Conservation (phyloP, 805 yeast genomes). For the Hanseniaspora valbyensis region DNA sequence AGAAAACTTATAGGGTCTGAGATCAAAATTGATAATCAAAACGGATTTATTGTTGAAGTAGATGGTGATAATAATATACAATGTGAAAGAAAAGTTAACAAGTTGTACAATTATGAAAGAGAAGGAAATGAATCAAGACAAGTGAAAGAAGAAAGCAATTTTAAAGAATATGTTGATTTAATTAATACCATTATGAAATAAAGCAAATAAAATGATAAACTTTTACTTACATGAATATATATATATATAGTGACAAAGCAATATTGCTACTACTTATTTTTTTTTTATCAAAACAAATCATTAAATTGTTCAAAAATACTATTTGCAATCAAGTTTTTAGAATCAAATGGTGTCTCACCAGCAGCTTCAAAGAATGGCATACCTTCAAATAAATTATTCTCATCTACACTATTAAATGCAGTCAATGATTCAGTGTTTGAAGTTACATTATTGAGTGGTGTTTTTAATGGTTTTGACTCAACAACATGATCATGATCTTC, state of each 20-base stretch:
- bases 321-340: neutral
- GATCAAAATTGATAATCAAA: slow-evolving; percentile 17
- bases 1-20: slow-evolving; percentile 28
- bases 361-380: slow-evolving; percentile 7
- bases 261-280: no score
- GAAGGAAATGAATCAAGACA: slow-evolving; percentile 29
- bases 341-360: neutral
- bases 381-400: neutral
- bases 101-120: slow-evolving; percentile 30
- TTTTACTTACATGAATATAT: no score
- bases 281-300: neutral
- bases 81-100: neutral
- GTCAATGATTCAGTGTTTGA: neutral
- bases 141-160: slow-evolving; percentile 24
- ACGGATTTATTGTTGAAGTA: slow-evolving; percentile 19
- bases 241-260: no score
- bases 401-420: neutral
- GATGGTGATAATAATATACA: slow-evolving; percentile 4
- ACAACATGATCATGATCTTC: no score
- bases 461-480: no score
- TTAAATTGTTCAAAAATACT: slow-evolving; percentile 13
- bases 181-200: slow-evolving; percentile 18
- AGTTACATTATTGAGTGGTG: neutral
- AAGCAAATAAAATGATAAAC: neutral
- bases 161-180: slow-evolving; percentile 24